Conservation (phyloP, 345 rosid genomes). For the Ceriops decandra region DNA sequence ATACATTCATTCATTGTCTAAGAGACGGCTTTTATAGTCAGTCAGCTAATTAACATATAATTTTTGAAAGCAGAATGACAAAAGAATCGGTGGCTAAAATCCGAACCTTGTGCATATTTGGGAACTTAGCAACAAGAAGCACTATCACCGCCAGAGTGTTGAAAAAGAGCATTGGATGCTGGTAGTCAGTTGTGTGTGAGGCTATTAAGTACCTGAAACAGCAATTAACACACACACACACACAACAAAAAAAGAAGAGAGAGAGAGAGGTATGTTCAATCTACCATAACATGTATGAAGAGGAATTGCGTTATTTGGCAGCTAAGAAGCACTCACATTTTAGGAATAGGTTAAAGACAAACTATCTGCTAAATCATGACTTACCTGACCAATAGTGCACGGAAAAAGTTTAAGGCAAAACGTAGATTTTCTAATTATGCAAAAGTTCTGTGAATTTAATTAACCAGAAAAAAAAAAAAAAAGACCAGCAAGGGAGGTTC, state of each 20-base stretch:
- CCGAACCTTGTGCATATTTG: conserved; percentile 76
- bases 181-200: conserved; percentile 90
- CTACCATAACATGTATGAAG: neutral
- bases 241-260: too few species aligned
- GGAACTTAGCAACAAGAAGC: conserved; percentile 92
- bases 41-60: conserved; percentile 24
- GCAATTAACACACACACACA: neutral
- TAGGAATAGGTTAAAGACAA: neutral
- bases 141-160: conserved; percentile 82
- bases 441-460: too few species aligned
- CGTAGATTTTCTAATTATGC: too few species aligned
- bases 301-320: too few species aligned
- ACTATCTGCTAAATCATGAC: neutral
- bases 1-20: conserved; percentile 19
- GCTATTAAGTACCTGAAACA: conserved; percentile 80
- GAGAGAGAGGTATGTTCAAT: neutral
- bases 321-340: neutral
- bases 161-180: conserved; percentile 84
- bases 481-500: too few species aligned
- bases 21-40: conserved; percentile 10
- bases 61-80: conserved; percentile 13
- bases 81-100: conserved; percentile 17
- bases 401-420: too few species aligned
- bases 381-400: too few species aligned
- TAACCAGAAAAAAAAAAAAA: too few species aligned